Conservation (phyloP, 768 basidiomycete genomes). For the Lactarius pseudohatsudake region DNA sequence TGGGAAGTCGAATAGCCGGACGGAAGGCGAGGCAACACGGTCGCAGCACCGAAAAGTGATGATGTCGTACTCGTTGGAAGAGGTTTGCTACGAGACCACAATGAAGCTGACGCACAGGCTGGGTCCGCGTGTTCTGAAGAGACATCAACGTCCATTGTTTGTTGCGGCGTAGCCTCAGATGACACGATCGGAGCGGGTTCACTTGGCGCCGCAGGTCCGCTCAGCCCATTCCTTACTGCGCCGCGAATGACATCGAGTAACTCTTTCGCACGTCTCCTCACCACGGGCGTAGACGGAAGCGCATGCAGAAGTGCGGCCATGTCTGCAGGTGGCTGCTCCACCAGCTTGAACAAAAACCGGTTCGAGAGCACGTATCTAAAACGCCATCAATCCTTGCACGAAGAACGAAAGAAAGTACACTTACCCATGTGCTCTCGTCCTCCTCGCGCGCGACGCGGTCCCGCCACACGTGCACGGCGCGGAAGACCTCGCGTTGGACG, state of each 20-base stretch:
- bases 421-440: constrained; percentile 83
- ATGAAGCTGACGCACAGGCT: not conserved
- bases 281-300: constrained; percentile 60
- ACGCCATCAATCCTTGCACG: constrained; percentile 12
- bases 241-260: constrained; percentile 60
- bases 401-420: constrained; percentile 28
- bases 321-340: constrained; percentile 66
- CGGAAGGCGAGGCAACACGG: not conserved
- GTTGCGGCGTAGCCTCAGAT: constrained; percentile 1
- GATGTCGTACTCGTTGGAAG: constrained; percentile 27
- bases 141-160: constrained; percentile 13
- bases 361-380: constrained; percentile 73
- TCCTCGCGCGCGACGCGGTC: constrained; percentile 76
- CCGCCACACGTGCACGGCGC: constrained; percentile 77
- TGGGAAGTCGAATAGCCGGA: constrained; percentile 33
- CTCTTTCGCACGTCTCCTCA: constrained; percentile 62
- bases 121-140: not conserved
- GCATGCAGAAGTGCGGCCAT: constrained; percentile 57
- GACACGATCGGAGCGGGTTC: not conserved
- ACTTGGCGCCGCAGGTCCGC: not conserved
- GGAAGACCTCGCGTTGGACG: constrained; percentile 63
- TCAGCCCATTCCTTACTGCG: constrained; percentile 39
- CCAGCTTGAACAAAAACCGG: constrained; percentile 68
- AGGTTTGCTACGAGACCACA: constrained; percentile 17
- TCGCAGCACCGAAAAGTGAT: constrained; percentile 28